These are phyloP conservation scores for Fusarium denticulatum DNA, from an alignment of 2,329 filamentous ascomycete genomes.

Conservation along the genomic window DNA sequence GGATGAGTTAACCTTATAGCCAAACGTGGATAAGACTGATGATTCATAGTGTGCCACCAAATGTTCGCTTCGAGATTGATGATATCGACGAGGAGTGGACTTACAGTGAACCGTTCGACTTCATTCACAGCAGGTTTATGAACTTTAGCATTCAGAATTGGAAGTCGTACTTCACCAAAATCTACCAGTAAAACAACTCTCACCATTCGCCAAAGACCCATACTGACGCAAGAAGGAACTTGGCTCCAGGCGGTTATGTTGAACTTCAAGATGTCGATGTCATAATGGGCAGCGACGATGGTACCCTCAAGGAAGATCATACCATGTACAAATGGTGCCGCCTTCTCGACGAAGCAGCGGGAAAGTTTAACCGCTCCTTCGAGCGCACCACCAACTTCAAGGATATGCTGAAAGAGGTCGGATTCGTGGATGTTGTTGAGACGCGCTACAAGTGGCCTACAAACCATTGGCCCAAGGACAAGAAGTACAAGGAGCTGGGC, in stretches of 20 bases:
- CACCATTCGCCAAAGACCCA: fast-evolving
- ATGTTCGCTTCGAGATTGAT: conserved; percentile 14
- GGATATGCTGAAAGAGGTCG: conserved; percentile 55
- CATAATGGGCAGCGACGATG: conserved; percentile 27
- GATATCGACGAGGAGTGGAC: conserved; percentile 25
- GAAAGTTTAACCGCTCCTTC: conserved; percentile 43
- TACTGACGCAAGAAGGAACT: conserved; percentile 1
- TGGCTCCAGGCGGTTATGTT: conserved; percentile 28
- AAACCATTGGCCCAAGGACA: conserved; percentile 61
- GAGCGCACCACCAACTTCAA: conserved; percentile 35
- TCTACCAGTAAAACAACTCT: not conserved
- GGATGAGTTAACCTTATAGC: fast-evolving
- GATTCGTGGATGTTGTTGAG: conserved; percentile 61
- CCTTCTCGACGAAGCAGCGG: conserved; percentile 43
- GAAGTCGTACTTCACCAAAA: conserved; percentile 4
- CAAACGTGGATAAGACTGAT: not conserved
- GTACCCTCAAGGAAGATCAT: conserved; percentile 25
- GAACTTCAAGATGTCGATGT: conserved; percentile 36
- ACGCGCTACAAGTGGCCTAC: conserved; percentile 58
- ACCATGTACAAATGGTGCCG: conserved; percentile 39
- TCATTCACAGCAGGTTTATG: conserved; percentile 24
- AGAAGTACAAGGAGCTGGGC: conserved; percentile 61
- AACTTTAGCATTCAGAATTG: conserved; percentile 25
- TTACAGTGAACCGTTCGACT: conserved; percentile 10
- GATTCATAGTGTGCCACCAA: not conserved